phyloP scores from a whole-genome alignment of 2,329 filamentous ascomycete genomes.

The Colletotrichum falcatum region DNA sequence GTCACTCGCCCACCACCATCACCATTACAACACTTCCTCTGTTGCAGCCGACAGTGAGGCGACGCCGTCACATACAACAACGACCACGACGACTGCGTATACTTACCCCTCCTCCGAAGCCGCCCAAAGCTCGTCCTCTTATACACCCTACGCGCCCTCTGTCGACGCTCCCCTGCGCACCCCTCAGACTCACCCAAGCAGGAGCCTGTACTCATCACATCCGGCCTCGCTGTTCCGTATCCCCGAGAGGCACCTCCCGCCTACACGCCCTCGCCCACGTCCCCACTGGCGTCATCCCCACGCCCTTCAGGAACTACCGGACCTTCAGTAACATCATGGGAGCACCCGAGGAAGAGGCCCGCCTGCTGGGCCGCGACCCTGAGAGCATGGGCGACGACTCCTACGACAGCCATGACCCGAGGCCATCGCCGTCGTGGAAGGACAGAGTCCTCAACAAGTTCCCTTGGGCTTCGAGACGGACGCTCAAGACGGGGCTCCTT shows the following conservation, averaged over 20 bases:
- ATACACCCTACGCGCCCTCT: constrained; percentile 38
- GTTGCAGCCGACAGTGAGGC: constrained; percentile 29
- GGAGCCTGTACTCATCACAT: constrained; percentile 22
- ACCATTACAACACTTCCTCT: constrained; percentile 30
- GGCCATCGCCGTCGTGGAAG: constrained; percentile 44
- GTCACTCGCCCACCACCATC: constrained; percentile 10
- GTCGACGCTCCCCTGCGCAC: constrained; percentile 34
- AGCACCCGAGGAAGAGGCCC: constrained; percentile 55
- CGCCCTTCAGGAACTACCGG: constrained; percentile 53
- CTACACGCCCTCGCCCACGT: constrained; percentile 57
- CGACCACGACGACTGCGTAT: background rate
- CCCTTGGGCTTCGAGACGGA: constrained; percentile 43
- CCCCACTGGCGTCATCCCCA: constrained; percentile 49
- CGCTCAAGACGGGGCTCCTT: constrained; percentile 48
- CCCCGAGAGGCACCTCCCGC: constrained; percentile 61
- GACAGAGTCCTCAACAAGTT: constrained; percentile 41
- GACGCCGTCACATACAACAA: constrained; percentile 33
- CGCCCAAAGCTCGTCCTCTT: constrained; percentile 37
- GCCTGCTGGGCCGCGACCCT: constrained; percentile 56
- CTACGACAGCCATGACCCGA: constrained; percentile 36
- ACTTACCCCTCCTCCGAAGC: background rate
- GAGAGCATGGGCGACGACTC: constrained; percentile 59
- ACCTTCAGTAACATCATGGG: constrained; percentile 61
- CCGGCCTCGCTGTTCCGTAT: constrained; percentile 37
- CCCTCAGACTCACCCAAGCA: constrained; percentile 37